Evolutionary conservation across 2,329 filamentous ascomycete species (phyloP), one percentile per base, ranked within the genome.

Genomic region (Trichoderma atroviride): DNA sequence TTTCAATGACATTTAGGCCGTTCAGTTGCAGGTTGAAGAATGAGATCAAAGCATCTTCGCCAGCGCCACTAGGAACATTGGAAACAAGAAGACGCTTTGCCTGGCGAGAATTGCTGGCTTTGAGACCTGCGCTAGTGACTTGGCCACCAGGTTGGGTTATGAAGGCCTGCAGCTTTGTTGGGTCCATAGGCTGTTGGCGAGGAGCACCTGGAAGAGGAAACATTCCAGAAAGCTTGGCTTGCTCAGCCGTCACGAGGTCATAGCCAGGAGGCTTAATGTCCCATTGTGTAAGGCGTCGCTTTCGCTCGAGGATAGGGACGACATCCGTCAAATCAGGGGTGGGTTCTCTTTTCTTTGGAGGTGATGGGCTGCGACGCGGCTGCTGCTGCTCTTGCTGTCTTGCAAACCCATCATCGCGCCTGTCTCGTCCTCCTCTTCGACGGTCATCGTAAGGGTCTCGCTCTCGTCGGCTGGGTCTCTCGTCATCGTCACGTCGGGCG

Each of bases 261-360:
- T 99, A 99, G 56, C 96, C 95, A 19, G 94, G 93, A 6, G 96
- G 96, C 83, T 99, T 99, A 80, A 99, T 97, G 79, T 99, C 96
- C 96, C 96, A 99, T 81, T 99, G 96, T 43, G 94, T 98, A 85
- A 99, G 84, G 70, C 96, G 91, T 74, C 96, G 91, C 85, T 94
- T 96, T 75, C 95, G 91, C 77, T 95, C 91, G 72, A 94, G 84
- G 70, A 99, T 86, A 4, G 93, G 88, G n/a, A 91, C 85, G 70
- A 96, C 84, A 76, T 96, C 89, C 70, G 94, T 96, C 78, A 99
- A 84, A 79, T 99, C 96, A 43, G 96, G 96, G 0, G 96, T 99
- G 9, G 96, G 93, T 81, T 99, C 96, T 79, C 93, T 91, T 83
- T 95, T 96, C 84, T 96, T 96, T 11, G 90, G 89, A 33, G 92